A percentile compares a stretch with the other conserved stretches of the same genome.
phyloP scores from a whole-genome alignment of 2,329 filamentous ascomycete genomes.

The Fusarium tjaetaba region DNA sequence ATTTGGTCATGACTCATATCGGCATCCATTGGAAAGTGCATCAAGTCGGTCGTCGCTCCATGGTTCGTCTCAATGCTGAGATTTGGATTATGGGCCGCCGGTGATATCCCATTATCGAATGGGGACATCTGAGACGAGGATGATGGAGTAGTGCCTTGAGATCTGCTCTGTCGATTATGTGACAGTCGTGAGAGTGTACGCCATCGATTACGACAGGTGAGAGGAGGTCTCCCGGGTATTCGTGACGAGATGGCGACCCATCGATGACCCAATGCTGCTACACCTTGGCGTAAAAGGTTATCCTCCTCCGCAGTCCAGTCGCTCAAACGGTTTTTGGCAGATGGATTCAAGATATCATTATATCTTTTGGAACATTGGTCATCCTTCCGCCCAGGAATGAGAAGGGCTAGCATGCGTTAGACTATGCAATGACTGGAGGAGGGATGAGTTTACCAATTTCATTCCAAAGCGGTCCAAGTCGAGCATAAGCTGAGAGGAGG shows the following conservation, averaged over 20 bases:
- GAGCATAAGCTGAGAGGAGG: constrained; percentile 42
- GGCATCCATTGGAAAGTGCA: constrained; percentile 16
- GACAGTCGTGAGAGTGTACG: constrained; percentile 31
- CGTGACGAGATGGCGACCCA: constrained; percentile 44
- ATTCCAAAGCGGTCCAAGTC: constrained; percentile 42
- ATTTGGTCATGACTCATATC: constrained; percentile 22
- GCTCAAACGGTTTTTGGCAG: constrained; percentile 39
- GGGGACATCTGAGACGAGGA: constrained; percentile 36
- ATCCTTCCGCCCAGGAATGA: constrained; percentile 45
- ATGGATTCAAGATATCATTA: constrained; percentile 44
- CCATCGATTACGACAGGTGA: constrained; percentile 46
- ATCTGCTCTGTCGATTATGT: constrained; percentile 21
- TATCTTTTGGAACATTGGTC: constrained; percentile 46
- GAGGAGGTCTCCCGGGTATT: constrained; percentile 42
- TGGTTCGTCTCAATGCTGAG: neutral
- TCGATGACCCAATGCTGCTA: constrained; percentile 39
- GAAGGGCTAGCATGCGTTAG: constrained; percentile 15
- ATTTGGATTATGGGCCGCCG: constrained; percentile 15
- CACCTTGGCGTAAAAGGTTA: constrained; percentile 37
- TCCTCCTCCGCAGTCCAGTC: constrained; percentile 44
- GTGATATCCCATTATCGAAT: constrained; percentile 27
- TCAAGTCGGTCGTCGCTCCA: constrained; percentile 3
- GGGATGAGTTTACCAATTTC: constrained; percentile 34
- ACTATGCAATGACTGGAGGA: neutral
- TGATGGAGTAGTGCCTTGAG: constrained; percentile 34